Base-by-base conservation (phyloP, 805 yeast genomes). In the Kregervanrija fluxuum region DNA sequence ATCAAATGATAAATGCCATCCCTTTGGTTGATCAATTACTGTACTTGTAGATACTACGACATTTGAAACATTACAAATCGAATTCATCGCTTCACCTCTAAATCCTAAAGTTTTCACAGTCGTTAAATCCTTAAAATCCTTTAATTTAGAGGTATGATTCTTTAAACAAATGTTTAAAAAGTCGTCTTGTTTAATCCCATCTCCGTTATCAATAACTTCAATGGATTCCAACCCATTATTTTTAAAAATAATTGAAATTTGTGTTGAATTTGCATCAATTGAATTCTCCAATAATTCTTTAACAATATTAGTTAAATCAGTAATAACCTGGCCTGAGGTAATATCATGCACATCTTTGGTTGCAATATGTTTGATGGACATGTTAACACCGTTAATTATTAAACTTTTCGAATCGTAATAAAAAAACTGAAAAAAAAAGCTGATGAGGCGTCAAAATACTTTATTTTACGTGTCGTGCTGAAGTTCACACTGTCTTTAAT, bases 271-370 rank as follows among this genome's bases (percentile, higher is more conserved):
- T 0, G 97, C 93, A 65, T 93, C 99, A 6, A 91, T 66, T 30
- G 93, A 68, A 59, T 91, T 91, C 55, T 91, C 99, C 2, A 93
- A 71, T 1, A 90, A 65, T 60, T 91, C 99, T 58, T 91, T 91
- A 30, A 84, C 80, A 0, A 86, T 84, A 0, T 91, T 79, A 0
- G 77, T 69, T 37, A 93, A 64, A 54, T 86, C 95, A 5, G 81
- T 75, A 11, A 93, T 85, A 11, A 93, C 98, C 61, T 93, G 99
- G 0, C 96, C 96, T 0, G 97, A 87, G 0, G 96, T 88, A 46
- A 91, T 78, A 47, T 74, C 70, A 51, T 85, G 86, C 6, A 89
- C 72, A 52, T 90, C 95, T 9, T 54, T 53, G 1, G 51, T 50
- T 33, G 67, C 69, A 28, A 80, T 75, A 5, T 69, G 67, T 32